Evolutionary conservation across 2,329 filamentous ascomycete genomes (phyloP).

Genomic region (Teratosphaeria gauchensis): DNA sequence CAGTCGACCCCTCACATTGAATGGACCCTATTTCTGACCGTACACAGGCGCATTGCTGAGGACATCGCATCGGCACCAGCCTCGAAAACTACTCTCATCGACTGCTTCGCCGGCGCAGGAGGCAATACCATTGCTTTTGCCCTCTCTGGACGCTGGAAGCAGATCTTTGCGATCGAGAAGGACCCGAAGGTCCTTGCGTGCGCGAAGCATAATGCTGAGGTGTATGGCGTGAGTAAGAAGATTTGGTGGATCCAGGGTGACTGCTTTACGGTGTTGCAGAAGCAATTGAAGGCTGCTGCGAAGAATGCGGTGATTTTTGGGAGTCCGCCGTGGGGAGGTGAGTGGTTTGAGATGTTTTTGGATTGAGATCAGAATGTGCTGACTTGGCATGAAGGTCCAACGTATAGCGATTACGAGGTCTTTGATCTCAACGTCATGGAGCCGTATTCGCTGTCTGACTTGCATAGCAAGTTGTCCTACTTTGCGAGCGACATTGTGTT

Average conservation of each 20-base stretch:
- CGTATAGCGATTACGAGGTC: conserved; percentile 55
- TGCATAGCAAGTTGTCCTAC: conserved; percentile 53
- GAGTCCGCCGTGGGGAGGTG: conserved; percentile 66
- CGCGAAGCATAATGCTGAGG: conserved; percentile 79
- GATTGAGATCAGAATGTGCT: neutral
- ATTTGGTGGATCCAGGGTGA: conserved; percentile 85
- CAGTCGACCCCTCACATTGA: neutral
- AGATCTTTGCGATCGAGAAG: conserved; percentile 81
- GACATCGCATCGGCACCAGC: conserved; percentile 53
- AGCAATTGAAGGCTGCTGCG: conserved; percentile 38
- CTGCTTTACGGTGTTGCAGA: conserved; percentile 64
- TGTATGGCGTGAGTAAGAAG: conserved; percentile 69
- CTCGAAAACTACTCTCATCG: conserved; percentile 61
- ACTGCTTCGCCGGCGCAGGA: conserved; percentile 84
- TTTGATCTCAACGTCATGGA: conserved; percentile 82
- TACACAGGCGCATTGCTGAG: conserved; percentile 52
- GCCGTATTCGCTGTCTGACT: conserved; percentile 62
- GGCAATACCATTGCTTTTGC: conserved; percentile 96
- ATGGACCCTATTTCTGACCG: neutral
- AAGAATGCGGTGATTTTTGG: conserved; percentile 55
- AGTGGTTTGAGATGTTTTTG: conserved; percentile 14
- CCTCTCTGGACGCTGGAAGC: conserved; percentile 65
- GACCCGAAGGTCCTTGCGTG: conserved; percentile 73
- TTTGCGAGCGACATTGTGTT: conserved; percentile 52
- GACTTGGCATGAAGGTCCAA: conserved; percentile 42